A percentile compares a stretch with the other conserved stretches of the same genome.
phyloP scores from a whole-genome alignment of 306 rosid genomes.

The Purshia tridentata region DNA sequence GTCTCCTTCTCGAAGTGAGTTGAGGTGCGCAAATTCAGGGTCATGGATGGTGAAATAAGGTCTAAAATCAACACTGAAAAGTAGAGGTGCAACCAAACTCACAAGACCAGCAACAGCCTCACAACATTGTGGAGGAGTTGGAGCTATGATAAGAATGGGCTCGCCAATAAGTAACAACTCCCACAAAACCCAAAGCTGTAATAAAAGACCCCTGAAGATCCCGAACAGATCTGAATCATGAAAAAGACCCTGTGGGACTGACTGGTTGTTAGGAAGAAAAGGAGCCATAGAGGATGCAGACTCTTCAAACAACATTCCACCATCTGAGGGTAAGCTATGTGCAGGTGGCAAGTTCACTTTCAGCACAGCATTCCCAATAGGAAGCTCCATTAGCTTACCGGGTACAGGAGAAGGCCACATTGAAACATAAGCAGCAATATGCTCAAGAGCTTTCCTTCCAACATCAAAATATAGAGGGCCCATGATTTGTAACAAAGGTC shows the following conservation, averaged over 20 bases:
- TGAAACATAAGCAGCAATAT: slow-evolving; percentile 85
- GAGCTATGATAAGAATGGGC: slow-evolving; percentile 84
- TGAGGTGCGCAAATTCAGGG: slow-evolving; percentile 69
- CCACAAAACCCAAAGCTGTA: slow-evolving; percentile 97
- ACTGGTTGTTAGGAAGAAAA: slow-evolving; percentile 68
- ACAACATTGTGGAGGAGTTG: slow-evolving; percentile 93
- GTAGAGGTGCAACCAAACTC: slow-evolving; percentile 89
- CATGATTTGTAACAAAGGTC: slow-evolving; percentile 86
- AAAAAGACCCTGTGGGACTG: slow-evolving; percentile 79
- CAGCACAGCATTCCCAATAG: slow-evolving; percentile 82
- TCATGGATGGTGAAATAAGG: slow-evolving; percentile 96
- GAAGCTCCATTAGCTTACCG: slow-evolving; percentile 87
- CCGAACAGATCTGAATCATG: slow-evolving; percentile 91
- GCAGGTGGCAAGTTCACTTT: slow-evolving; percentile 89
- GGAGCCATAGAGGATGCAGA: slow-evolving; percentile 73
- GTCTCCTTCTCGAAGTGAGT: slow-evolving; percentile 69
- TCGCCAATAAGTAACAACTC: slow-evolving; percentile 89
- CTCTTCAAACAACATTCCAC: slow-evolving; percentile 54
- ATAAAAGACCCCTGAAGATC: slow-evolving; percentile 64
- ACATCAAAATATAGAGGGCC: slow-evolving; percentile 89
- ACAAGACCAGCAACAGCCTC: slow-evolving; percentile 96
- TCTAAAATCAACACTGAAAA: slow-evolving; percentile 82
- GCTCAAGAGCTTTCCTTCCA: slow-evolving; percentile 89
- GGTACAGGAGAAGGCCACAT: slow-evolving; percentile 82
- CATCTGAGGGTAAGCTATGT: slow-evolving; percentile 64